Base-by-base conservation (phyloP, 208 protist species). In the Trypanosoma melophagium region DNA sequence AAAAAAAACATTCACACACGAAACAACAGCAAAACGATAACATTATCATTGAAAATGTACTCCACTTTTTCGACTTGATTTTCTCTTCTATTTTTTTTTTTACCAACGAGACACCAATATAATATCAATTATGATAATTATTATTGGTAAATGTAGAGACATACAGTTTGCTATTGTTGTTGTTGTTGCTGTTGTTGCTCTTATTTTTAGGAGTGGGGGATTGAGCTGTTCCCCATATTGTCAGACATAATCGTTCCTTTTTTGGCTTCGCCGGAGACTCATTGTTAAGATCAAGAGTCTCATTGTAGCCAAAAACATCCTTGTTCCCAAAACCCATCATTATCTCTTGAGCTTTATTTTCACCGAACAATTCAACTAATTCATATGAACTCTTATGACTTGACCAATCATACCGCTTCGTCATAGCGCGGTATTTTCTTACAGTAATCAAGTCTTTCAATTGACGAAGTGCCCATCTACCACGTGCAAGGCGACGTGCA, bases 381-480 rank as follows among this genome's bases (percentile, higher is more conserved):
- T 90, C 80, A 0, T 64, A 66, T 7, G 53, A 40, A 25, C 70
- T 77, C 22, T 83, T 82, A 55, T 80, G 68, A 45, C 78, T 80
- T 13, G 79, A 49, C 87, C 84, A 90, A 8, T 66, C 55, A 42
- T 93, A 90, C 0, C 82, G 79, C 54, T 93, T 93, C 35, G 81
- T 24, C 60, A 93, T 79, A 5, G 81, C 83, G 21, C 87, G 84
- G 45, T 84, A 93, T 61, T 87, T 88, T 57, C 74, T 74, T 16
- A 93, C 69, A 56, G 70, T 57, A 51, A 90, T 54, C 13, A 87
- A 55, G 40, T 83, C 74, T 19, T 90, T 70, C 17, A 90, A 55
- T 13, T 80, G 58, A 7, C 80, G 78, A 53, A 88, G 61, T 41
- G 84, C 66, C 40, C 76, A 80, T 14, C 87, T 81, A 2, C 87